Base-by-base conservation (phyloP, 2,329 filamentous ascomycete genomes). In the Cladosporium sp. region DNA sequence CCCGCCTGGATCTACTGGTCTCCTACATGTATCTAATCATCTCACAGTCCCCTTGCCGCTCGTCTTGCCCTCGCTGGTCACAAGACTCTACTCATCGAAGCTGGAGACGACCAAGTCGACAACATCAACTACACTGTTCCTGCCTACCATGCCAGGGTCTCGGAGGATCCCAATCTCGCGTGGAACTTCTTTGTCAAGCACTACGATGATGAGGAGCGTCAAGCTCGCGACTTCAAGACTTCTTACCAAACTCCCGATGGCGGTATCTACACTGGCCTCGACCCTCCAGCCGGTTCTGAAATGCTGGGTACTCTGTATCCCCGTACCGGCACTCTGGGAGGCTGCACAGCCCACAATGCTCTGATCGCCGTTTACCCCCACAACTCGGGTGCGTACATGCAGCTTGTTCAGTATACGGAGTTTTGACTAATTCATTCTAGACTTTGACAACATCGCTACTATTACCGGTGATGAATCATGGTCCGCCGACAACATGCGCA, bases 161-260 rank as follows among this genome's bases (percentile, higher is more conserved):
- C 78, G 9, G 78, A 84, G 58, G 77, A 83, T 53, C 70, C 71
- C 19, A 71, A 73, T 15, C 72, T 82, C 57, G 68, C 73, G 40
- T 86, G 82, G 82, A 78, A 83, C 63, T 85, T 80, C 66, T 85
- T 78, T 56, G 79, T 83, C n/a, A 74, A 74, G 40, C 82, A 85
- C 63, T 84, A 83, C 59, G 69, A 72, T 7, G 74, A 84, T 54
- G 67, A 79, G 39, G 64, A 66, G 18, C 71, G 76, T 32, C 77
- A 82, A 55, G 70, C 74, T 18, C 70, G 72, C 45, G 80, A 85
- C 61, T 77, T 69, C 58, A 85, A 85, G 70, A 78, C 79, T 41
- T 76, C 77, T 1, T 85, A 82, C 61, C 61, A 73, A 7, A 78
- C 77, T 0, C 69, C 74, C 0, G 65, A 76, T 41, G 79, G 79